Percentiles rank a stretch among this genome's conserved stretches.
Evolutionary conservation across 176 grass and related monocot genomes (phyloP).

Genomic region (Oryza rufipogon): DNA sequence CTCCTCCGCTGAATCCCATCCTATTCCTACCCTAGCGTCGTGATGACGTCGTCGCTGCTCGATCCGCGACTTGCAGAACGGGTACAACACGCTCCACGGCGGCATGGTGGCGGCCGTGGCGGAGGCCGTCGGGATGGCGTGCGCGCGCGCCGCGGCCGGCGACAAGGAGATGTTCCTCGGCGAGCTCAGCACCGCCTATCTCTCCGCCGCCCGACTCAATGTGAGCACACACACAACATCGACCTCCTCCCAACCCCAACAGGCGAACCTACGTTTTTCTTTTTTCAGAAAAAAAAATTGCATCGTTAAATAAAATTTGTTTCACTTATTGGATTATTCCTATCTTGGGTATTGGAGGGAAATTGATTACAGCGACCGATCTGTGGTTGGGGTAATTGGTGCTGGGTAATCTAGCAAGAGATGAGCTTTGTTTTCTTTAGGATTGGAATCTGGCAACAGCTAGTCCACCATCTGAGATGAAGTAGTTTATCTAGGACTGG

Average conservation of each 20-base stretch:
- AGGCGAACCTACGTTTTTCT: background rate
- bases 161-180: constrained; percentile 65
- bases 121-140: constrained; percentile 57
- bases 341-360: background rate
- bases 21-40: too few species aligned
- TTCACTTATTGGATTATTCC: background rate
- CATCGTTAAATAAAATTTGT: background rate
- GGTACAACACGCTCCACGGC: constrained; percentile 62
- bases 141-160: constrained; percentile 32
- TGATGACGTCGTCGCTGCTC: too few species aligned
- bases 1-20: too few species aligned
- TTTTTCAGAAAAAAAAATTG: too few species aligned
- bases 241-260: too few species aligned
- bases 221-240: constrained; percentile 30
- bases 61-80: constrained; percentile 24
- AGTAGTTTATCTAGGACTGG: too few species aligned
- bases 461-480: background rate
- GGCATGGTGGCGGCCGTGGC: constrained; percentile 52
- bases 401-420: background rate
- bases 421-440: background rate
- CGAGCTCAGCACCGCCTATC: constrained; percentile 57
- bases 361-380: background rate
- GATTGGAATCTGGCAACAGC: background rate
- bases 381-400: background rate
- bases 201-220: constrained; percentile 45